A percentile compares a stretch with the other conserved stretches of the same genome.
Evolutionary conservation across 2,329 filamentous ascomycete species (phyloP).

Genomic region (Aspergillus sp.): DNA sequence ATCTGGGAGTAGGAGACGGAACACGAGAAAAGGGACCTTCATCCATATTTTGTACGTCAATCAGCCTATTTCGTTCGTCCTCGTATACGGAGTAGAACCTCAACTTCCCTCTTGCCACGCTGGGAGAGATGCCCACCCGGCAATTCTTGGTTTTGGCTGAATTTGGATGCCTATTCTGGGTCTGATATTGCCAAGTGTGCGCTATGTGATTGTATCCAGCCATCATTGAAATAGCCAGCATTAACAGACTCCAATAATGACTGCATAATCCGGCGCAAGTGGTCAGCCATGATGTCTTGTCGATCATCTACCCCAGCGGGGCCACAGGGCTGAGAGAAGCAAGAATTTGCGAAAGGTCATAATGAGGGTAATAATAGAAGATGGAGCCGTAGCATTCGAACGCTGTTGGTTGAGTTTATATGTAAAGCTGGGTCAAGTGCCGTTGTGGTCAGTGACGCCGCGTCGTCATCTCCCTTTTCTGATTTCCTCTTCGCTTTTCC

Average conservation of each 20-base stretch:
- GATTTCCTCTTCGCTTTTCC: not conserved
- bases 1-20: not conserved
- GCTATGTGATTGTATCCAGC: not conserved
- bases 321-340: constrained; percentile 15
- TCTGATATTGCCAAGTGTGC: not conserved
- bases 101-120: not conserved
- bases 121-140: not conserved
- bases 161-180: constrained; percentile 9
- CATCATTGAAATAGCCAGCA: not conserved
- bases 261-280: not conserved
- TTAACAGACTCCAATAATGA: not conserved
- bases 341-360: not conserved
- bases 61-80: not conserved
- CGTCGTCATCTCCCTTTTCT: constrained; percentile 12
- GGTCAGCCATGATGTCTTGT: constrained; percentile 5
- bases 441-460: constrained; percentile 9
- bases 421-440: not conserved
- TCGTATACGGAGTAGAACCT: not conserved
- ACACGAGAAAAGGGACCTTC: not conserved
- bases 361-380: constrained; percentile 2
- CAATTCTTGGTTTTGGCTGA: not conserved
- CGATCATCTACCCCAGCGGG: constrained; percentile 13
- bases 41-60: not conserved
- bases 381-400: constrained; percentile 3
- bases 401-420: not conserved